Evolutionary conservation across 371 early-diverging fungal species (phyloP).

Genomic region (Batkoa obscura): DNA sequence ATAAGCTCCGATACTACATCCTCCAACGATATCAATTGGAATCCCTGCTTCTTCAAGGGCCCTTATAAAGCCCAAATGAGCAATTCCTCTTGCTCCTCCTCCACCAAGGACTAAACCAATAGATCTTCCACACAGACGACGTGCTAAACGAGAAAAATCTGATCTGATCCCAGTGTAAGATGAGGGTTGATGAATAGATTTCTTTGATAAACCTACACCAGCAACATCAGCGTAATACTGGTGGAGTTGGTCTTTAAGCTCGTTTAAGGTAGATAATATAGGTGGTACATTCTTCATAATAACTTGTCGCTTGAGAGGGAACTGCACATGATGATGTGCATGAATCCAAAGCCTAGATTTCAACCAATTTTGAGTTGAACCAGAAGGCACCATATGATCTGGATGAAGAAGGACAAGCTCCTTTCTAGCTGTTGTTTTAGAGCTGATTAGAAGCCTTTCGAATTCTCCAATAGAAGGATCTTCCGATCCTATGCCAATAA

Average conservation of each 20-base stretch:
- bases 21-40: constrained; percentile 96
- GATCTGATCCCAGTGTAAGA: constrained; percentile 23
- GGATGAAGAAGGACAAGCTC: constrained; percentile 82
- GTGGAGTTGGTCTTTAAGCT: constrained; percentile 44
- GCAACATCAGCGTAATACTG: constrained; percentile 13
- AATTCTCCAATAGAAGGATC: constrained; percentile 79
- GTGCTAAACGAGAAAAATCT: constrained; percentile 76
- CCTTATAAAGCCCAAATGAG: constrained; percentile 90
- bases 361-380: constrained; percentile 79
- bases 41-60: constrained; percentile 97
- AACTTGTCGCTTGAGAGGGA: constrained; percentile 30
- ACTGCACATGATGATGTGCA: constrained; percentile 89
- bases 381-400: constrained; percentile 49
- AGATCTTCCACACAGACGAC: constrained; percentile 81
- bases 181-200: constrained; percentile 6
- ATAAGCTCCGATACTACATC: constrained; percentile 95
- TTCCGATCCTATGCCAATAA: constrained; percentile 79
- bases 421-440: constrained; percentile 92
- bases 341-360: constrained; percentile 87
- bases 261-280: constrained; percentile 36
- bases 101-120: constrained; percentile 98
- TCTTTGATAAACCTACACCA: constrained; percentile 7
- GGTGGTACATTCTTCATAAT: constrained; percentile 20
- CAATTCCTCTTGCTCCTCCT: constrained; percentile 96
- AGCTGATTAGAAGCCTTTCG: constrained; percentile 72